A percentile compares a stretch with the other conserved stretches of the same genome.
Evolutionary conservation across 2,329 filamentous ascomycete species (phyloP).

Genomic region (Alternaria angustiovoidea): DNA sequence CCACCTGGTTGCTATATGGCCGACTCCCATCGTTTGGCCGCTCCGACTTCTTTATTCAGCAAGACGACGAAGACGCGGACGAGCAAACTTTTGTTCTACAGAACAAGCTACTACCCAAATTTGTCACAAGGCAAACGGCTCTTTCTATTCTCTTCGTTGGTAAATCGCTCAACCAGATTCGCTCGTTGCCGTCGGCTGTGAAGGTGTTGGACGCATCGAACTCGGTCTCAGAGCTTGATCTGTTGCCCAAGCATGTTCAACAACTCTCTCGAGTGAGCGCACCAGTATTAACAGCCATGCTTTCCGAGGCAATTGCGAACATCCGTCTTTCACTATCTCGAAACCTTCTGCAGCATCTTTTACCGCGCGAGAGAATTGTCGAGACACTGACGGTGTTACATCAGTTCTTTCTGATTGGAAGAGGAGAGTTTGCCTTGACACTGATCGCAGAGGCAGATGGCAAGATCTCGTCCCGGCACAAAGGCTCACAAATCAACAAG

Average conservation of each 20-base stretch:
- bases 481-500: constrained; percentile 47
- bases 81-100: constrained; percentile 41
- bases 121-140: constrained; percentile 77
- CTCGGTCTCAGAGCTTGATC: constrained; percentile 60
- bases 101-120: constrained; percentile 73
- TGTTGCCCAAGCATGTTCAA: constrained; percentile 73
- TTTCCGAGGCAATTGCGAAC: constrained; percentile 75
- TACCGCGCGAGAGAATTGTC: constrained; percentile 79
- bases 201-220: constrained; percentile 38
- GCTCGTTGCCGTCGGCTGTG: constrained; percentile 51
- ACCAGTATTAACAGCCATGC: constrained; percentile 74
- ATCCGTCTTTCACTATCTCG: constrained; percentile 85
- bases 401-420: constrained; percentile 85
- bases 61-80: constrained; percentile 44
- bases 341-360: constrained; percentile 80
- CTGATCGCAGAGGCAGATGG: constrained; percentile 86
- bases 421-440: constrained; percentile 90
- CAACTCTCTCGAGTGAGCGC: constrained; percentile 73
- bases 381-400: constrained; percentile 80
- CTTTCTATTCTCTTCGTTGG: constrained; percentile 90
- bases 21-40: constrained; percentile 78
- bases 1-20: constrained; percentile 91
- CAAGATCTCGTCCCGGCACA: constrained; percentile 77
- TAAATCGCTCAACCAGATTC: constrained; percentile 84
- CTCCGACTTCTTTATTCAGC: constrained; percentile 83